Evolutionary conservation across 768 basidiomycete genomes (phyloP).

Genomic region (Serendipita sp.): DNA sequence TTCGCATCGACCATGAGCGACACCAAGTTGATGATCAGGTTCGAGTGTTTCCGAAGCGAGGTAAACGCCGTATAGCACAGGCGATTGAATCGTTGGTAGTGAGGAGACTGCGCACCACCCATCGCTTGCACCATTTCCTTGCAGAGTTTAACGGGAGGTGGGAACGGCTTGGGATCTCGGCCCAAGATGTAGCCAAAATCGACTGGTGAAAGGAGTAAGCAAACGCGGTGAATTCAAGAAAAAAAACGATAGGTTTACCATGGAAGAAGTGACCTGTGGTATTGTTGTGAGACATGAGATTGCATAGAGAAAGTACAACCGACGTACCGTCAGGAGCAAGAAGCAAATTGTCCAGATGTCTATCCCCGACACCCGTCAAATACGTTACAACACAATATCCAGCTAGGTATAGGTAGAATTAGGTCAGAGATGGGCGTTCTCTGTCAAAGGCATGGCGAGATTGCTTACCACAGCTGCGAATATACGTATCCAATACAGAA

Average conservation of each 20-base stretch:
- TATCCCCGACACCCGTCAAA: constrained; percentile 88
- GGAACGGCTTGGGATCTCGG: constrained; percentile 92
- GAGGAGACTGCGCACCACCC: constrained; percentile 93
- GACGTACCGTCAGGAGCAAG: constrained; percentile 72
- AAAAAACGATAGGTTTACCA: constrained; percentile 17
- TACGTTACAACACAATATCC: constrained; percentile 98
- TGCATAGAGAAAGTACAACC: not conserved
- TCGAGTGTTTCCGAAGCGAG: constrained; percentile 89
- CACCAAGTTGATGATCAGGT: constrained; percentile 90
- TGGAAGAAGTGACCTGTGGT: constrained; percentile 83
- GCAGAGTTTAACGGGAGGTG: constrained; percentile 95
- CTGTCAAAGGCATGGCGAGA: not conserved
- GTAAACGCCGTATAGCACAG: constrained; percentile 98
- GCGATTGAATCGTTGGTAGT: constrained; percentile 90
- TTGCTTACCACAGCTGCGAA: constrained; percentile 84
- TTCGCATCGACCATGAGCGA: constrained; percentile 96
- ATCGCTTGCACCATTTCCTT: constrained; percentile 99
- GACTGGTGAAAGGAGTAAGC: constrained; percentile 30
- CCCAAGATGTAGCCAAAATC: constrained; percentile 98
- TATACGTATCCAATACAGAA: constrained; percentile 86
- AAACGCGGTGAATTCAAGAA: not conserved
- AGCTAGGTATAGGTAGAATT: constrained; percentile 34
- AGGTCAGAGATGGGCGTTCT: constrained; percentile 7
- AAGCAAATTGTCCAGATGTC: constrained; percentile 89
- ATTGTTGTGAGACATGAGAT: not conserved